phyloP scores from a whole-genome alignment of 1,284 basidiomycete genomes.

The Hypsizygus ulmarius region DNA sequence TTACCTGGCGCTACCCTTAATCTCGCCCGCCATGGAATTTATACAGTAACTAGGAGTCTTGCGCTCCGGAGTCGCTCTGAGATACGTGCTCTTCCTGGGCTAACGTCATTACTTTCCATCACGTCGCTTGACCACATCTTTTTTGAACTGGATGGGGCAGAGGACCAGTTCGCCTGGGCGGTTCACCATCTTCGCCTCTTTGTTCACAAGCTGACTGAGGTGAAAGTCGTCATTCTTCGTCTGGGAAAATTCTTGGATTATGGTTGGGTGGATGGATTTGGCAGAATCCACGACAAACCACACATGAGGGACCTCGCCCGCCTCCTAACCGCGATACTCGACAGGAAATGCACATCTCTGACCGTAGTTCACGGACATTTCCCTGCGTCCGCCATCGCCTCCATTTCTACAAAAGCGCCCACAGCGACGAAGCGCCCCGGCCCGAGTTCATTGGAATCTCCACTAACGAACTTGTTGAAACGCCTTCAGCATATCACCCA shows the following conservation, averaged over 20 bases:
- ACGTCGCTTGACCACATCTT: conserved; percentile 18
- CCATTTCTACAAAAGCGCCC: background rate
- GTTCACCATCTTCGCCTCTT: conserved; percentile 16
- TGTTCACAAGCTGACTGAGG: conserved; percentile 11
- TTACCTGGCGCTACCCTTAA: conserved; percentile 20
- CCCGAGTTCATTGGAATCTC: background rate
- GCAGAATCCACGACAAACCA: conserved; percentile 10
- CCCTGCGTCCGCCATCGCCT: conserved; percentile 2
- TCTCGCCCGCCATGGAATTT: conserved; percentile 19
- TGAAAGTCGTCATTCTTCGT: conserved; percentile 16
- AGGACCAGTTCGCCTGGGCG: conserved; percentile 15
- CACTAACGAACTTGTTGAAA: conserved; percentile 8
- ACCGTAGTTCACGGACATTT: conserved; percentile 20
- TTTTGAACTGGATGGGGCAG: conserved; percentile 19
- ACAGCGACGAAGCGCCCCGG: conserved; percentile 6
- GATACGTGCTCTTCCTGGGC: conserved; percentile 18
- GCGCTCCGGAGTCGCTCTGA: conserved; percentile 11
- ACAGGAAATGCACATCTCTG: conserved; percentile 15
- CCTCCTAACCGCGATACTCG: conserved; percentile 16
- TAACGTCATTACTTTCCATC: conserved; percentile 15
- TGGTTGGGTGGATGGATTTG: conserved; percentile 19
- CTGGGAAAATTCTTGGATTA: conserved; percentile 19
- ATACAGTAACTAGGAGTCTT: conserved; percentile 12
- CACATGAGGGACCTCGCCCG: conserved; percentile 17
- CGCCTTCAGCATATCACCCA: background rate